phyloP scores from a whole-genome alignment of 225 moss, liverwort and hornwort species.

The Asterella californica region DNA sequence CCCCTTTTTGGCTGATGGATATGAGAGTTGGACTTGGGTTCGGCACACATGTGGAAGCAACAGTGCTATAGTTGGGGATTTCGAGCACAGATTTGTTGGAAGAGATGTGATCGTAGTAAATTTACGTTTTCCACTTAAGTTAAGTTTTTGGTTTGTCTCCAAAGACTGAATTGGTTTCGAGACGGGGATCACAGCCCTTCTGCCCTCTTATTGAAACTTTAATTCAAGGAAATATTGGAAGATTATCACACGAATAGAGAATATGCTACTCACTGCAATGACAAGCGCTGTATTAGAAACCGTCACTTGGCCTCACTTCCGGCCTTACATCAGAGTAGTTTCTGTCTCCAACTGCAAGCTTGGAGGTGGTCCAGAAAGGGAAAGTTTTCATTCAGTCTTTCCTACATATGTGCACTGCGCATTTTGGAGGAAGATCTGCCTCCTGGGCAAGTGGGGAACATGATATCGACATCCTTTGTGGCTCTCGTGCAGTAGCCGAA shows the following conservation, averaged over 20 bases:
- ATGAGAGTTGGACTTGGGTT: conserved; percentile 25
- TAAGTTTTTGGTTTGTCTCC: conserved; percentile 25
- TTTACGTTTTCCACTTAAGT: conserved; percentile 16
- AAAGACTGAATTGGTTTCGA: conserved; percentile 17
- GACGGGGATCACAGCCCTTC: conserved; percentile 10
- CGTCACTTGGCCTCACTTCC: conserved; percentile 23
- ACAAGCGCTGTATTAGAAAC: conserved; percentile 7
- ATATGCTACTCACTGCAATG: conserved; percentile 22
- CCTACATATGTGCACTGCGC: conserved; percentile 55
- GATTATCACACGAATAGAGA: conserved; percentile 27
- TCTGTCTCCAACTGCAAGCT: conserved; percentile 36
- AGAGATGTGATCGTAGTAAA: conserved; percentile 19
- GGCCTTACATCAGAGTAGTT: conserved; percentile 8
- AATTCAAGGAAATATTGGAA: conserved; percentile 28
- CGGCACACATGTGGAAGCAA: conserved; percentile 28
- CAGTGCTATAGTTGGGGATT: conserved; percentile 26
- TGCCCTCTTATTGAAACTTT: conserved; percentile 17
- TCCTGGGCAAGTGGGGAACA: conserved; percentile 42
- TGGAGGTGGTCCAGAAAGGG: conserved; percentile 57
- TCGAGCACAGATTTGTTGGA: conserved; percentile 27
- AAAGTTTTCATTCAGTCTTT: conserved; percentile 48
- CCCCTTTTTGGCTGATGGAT: conserved; percentile 50
- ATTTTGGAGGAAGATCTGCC: conserved; percentile 56
- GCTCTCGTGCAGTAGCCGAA: conserved; percentile 54
- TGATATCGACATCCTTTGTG: conserved; percentile 52